These are phyloP conservation scores for Plasmodium yoelii DNA, from an alignment of 169 alveolate species.

Conservation along the genomic window DNA sequence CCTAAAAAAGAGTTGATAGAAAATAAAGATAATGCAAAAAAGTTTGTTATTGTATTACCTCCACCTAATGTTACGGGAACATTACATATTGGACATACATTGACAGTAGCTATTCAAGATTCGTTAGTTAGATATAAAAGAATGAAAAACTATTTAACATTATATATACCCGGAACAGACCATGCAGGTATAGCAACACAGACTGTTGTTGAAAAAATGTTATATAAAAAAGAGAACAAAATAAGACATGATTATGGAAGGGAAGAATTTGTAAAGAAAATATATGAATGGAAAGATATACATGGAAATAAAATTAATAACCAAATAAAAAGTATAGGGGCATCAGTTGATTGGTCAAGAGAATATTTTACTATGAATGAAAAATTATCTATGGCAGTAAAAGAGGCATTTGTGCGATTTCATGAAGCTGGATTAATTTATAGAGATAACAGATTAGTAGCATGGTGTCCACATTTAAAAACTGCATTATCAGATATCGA, in stretches of 20 bases:
- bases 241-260: conserved; percentile 98
- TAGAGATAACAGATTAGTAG: conserved; percentile 96
- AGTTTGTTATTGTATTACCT: conserved; percentile 97
- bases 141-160: conserved; percentile 95
- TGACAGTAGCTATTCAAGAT: conserved; percentile 99
- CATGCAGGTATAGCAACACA: conserved; percentile 99
- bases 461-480: conserved; percentile 98
- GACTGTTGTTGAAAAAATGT: conserved; percentile 97
- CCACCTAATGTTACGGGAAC: conserved; percentile 99
- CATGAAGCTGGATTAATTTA: conserved; percentile 95
- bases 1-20: conserved; percentile 76
- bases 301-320: conserved; percentile 94
- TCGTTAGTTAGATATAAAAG: conserved; percentile 97
- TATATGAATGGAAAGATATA: conserved; percentile 99
- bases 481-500: conserved; percentile 99
- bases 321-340: conserved; percentile 93
- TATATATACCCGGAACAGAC: conserved; percentile 99
- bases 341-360: conserved; percentile 98
- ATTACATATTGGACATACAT: conserved; percentile 99
- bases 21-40: conserved; percentile 78
- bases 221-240: conserved; percentile 93
- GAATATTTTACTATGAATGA: conserved; percentile 98
- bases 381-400: conserved; percentile 93
- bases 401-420: conserved; percentile 96
- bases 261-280: conserved; percentile 94